Base-by-base conservation (phyloP, 2,329 filamentous ascomycete genomes). In the Phaeosphaeria sp. region DNA sequence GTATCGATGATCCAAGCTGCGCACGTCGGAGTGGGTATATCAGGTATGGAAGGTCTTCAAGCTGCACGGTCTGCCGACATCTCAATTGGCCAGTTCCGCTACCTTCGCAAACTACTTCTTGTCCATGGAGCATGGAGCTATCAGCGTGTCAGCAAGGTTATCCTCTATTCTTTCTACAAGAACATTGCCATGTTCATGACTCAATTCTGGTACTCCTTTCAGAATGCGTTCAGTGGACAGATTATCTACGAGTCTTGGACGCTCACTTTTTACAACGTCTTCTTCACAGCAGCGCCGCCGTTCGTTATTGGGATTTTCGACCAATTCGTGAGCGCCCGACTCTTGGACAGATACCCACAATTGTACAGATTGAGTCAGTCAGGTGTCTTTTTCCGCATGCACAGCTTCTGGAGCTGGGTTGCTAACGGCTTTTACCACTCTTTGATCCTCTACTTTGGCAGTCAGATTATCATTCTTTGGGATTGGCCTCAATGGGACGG, bases 1-100 rank as follows among this genome's bases (percentile, higher is more conserved):
- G 95, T 99, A n/a, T 97, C 94, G 18, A 99, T 99, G 95, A 99
- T 99, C 54, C 95, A 99, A 81, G 95, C 95, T 11, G 95, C 95
- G 13, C 95, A 99, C 75, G 96, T 99, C 64, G 95, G 95, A 64
- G 92, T 99, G 46, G 95, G 95, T 78, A 99, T 99, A 77, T 97
- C 93, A 72, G 95, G 95, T 78, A 87, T 96, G 64, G 95, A 99
- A 84, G 95, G 95, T 84, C 87, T 99, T 0, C 95, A 99, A 80
- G 95, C 95, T 47, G 95, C 95, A 48, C 89, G 95, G 72, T 97
- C 93, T 71, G 95, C 95, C 56, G 95, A 99, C 80, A 92, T 99
- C 47, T 89, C 93, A 9, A 97, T 99, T 74, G 95, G 88, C 0
- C 95, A 99, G 77, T 99, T 99, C 83, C 89, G 94, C 55, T 99